Percentiles rank a stretch among this genome's conserved stretches.
Evolutionary conservation across 148 eudicot genomes (phyloP).

Genomic region (Chenopodium album): DNA sequence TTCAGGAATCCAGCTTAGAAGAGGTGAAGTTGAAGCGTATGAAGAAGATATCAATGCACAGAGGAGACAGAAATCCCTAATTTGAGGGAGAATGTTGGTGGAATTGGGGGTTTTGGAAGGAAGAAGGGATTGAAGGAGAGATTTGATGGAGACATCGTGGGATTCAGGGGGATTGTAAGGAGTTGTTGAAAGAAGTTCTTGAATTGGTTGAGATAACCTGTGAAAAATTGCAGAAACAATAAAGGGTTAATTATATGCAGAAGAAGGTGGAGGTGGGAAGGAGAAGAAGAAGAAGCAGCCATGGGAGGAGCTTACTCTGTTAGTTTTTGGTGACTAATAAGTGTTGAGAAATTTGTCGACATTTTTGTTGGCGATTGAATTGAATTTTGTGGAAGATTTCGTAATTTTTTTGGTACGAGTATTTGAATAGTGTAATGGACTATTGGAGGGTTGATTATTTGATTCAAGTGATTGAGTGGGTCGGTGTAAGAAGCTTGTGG

Average conservation of each 20-base stretch:
- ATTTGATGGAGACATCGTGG: constrained; percentile 60
- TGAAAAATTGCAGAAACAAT: not conserved
- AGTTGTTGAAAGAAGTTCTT: constrained; percentile 42
- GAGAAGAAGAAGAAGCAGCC: not conserved
- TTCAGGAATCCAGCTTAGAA: constrained; percentile 60
- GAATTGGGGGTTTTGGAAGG: constrained; percentile 31
- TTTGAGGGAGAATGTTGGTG: constrained; percentile 20
- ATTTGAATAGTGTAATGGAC: too few relatives aligned
- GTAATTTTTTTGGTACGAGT: too few relatives aligned
- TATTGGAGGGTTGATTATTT: not conserved
- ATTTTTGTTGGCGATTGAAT: constrained; percentile 19
- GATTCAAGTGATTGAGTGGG: not conserved
- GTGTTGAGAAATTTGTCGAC: constrained; percentile 34
- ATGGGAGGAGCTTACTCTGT: constrained; percentile 38
- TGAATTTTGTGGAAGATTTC: not conserved
- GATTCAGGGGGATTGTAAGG: constrained; percentile 55
- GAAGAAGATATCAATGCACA: constrained; percentile 67
- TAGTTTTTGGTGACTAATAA: constrained; percentile 29
- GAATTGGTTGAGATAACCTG: constrained; percentile 65
- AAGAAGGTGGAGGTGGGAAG: not conserved
- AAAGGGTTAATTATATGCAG: not conserved
- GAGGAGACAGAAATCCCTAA: constrained; percentile 54
- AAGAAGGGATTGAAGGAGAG: constrained; percentile 61
- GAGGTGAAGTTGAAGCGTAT: constrained; percentile 37
- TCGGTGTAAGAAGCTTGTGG: too few relatives aligned